A percentile compares a stretch with the other conserved stretches of the same genome.
phyloP scores from a whole-genome alignment of 2,329 filamentous ascomycete species.

The Aspergillus felis region DNA sequence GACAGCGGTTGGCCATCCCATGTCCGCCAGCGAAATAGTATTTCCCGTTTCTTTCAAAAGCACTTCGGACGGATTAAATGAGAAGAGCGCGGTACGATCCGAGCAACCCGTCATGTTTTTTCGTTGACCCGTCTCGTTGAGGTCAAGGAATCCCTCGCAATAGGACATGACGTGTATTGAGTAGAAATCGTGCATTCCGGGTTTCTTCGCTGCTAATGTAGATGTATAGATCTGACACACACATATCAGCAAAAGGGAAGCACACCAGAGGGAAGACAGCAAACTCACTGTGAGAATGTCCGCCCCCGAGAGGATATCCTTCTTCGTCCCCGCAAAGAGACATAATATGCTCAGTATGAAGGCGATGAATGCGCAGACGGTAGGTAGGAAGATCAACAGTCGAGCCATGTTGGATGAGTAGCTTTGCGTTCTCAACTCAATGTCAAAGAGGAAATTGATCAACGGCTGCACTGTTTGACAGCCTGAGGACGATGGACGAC shows the following conservation, averaged over 20 bases:
- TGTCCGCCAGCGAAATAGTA: constrained; percentile 48
- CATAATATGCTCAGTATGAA: constrained; percentile 58
- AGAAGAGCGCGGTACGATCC: constrained; percentile 50
- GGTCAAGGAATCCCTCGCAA: constrained; percentile 47
- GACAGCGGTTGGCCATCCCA: constrained; percentile 57
- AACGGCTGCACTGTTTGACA: background rate
- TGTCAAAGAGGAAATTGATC: background rate
- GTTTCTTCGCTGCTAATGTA: constrained; percentile 36
- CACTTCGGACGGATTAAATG: constrained; percentile 52
- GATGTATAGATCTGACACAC: constrained; percentile 31
- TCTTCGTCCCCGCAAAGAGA: constrained; percentile 58
- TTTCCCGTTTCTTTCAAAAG: constrained; percentile 48
- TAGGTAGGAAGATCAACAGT: constrained; percentile 41
- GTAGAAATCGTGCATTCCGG: constrained; percentile 60
- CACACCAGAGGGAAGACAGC: background rate
- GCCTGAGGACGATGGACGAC: background rate
- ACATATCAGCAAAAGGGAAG: background rate
- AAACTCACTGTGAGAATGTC: constrained; percentile 53
- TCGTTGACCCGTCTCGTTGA: constrained; percentile 22
- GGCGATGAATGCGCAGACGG: constrained; percentile 49
- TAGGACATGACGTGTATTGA: constrained; percentile 58
- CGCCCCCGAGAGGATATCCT: constrained; percentile 54
- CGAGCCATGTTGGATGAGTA: constrained; percentile 9
- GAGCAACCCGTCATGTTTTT: constrained; percentile 55
- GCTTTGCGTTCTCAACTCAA: background rate